A percentile compares a stretch with the other conserved stretches of the same genome.
These are phyloP conservation scores for Physcia stellaris DNA, from an alignment of 495 filamentous ascomycete species.

Conservation along the genomic window DNA sequence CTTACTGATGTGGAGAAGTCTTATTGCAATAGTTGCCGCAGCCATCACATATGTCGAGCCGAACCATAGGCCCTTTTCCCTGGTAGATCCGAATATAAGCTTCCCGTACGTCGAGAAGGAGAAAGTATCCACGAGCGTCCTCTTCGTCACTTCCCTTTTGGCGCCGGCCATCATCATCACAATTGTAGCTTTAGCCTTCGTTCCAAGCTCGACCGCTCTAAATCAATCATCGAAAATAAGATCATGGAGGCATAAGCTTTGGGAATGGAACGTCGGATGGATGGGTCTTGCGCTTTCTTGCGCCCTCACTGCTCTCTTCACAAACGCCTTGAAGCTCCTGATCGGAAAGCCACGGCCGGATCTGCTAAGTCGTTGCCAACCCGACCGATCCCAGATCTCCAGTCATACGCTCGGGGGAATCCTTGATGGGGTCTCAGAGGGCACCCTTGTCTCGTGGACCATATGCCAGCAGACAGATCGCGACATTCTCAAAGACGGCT, in stretches of 20 bases:
- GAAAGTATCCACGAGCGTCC: slow-evolving; percentile 37
- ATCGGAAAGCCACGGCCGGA: slow-evolving; percentile 54
- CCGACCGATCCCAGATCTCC: slow-evolving; percentile 32
- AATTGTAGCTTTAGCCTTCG: slow-evolving; percentile 24
- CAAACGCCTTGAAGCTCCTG: slow-evolving; percentile 48
- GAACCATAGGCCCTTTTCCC: slow-evolving; percentile 33
- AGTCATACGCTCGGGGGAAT: slow-evolving; percentile 34
- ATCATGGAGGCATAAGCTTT: slow-evolving; percentile 32
- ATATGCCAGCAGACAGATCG: slow-evolving; percentile 37
- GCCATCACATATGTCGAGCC: slow-evolving; percentile 27
- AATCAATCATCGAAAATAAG: neutral
- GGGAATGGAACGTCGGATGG: slow-evolving; percentile 54
- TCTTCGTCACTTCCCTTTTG: slow-evolving; percentile 36
- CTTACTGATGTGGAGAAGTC: slow-evolving; percentile 17
- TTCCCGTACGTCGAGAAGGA: slow-evolving; percentile 39
- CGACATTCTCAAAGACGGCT: slow-evolving; percentile 39
- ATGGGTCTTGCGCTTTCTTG: slow-evolving; percentile 45
- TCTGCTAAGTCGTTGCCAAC: slow-evolving; percentile 45
- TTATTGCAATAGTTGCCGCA: slow-evolving; percentile 31
- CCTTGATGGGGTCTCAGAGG: slow-evolving; percentile 28
- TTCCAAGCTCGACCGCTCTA: neutral
- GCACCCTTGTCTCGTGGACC: slow-evolving; percentile 33
- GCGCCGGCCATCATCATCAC: slow-evolving; percentile 40
- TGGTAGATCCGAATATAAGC: slow-evolving; percentile 42
- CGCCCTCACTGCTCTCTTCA: slow-evolving; percentile 42